phyloP scores from a whole-genome alignment of 495 filamentous ascomycete species.

The Penicillium ochrochloron region DNA sequence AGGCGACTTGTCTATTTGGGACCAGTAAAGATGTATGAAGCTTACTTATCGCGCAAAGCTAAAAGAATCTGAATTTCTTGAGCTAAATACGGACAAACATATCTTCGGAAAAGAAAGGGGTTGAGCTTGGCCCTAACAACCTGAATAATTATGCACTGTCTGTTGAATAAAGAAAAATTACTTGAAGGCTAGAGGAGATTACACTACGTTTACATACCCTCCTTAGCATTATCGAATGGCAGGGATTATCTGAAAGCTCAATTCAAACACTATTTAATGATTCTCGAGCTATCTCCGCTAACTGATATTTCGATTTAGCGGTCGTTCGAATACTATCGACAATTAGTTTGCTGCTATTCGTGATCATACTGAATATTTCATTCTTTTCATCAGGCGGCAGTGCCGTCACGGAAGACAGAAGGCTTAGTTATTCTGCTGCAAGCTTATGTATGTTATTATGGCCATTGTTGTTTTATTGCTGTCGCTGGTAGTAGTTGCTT shows the following conservation, averaged over 20 bases:
- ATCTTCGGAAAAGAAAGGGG: neutral
- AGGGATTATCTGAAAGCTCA: neutral
- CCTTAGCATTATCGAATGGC: neutral
- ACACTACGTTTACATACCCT: neutral
- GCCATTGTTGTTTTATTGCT: too few species aligned
- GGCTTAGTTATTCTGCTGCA: too few species aligned
- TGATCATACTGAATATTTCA: too few species aligned
- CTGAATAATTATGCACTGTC: neutral
- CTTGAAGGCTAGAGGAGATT: neutral
- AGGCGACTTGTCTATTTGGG: neutral
- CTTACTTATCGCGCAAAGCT: neutral
- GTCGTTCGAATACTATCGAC: too few species aligned
- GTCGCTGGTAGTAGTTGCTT: too few species aligned
- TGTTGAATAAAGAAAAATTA: neutral
- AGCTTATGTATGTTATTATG: too few species aligned
- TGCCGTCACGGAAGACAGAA: too few species aligned
- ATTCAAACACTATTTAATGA: too few species aligned
- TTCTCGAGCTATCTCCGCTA: too few species aligned
- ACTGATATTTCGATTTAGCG: too few species aligned
- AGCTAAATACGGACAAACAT: neutral
- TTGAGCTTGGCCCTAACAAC: neutral
- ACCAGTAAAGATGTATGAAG: neutral
- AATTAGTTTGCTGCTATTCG: too few species aligned
- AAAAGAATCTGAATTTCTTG: neutral
- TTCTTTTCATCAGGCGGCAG: too few species aligned